These are phyloP conservation scores for Trichoderma gracile DNA, from an alignment of 2,329 filamentous ascomycete species.

Conservation along the genomic window DNA sequence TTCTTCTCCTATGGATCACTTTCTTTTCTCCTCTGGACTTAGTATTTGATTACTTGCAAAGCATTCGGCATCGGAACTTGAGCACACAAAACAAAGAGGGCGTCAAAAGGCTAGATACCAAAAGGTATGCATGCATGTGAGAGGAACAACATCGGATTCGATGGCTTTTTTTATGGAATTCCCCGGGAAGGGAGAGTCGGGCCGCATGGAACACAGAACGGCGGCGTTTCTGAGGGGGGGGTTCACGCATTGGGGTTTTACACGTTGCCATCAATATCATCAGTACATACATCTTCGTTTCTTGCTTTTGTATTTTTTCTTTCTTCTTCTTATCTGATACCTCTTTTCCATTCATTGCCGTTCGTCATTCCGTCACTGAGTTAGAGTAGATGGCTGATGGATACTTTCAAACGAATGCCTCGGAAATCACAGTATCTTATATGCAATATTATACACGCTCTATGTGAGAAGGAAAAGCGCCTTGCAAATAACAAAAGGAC, in stretches of 20 bases:
- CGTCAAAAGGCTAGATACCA: conserved; percentile 6
- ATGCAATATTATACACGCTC: background rate
- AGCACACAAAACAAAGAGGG: background rate
- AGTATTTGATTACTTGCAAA: too few relatives aligned
- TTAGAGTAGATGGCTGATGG: conserved; percentile 1
- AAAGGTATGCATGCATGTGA: background rate
- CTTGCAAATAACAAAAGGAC: background rate
- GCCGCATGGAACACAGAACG: conserved; percentile 19
- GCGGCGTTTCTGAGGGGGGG: background rate
- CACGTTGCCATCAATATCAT: background rate
- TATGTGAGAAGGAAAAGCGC: background rate
- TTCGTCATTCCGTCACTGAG: background rate
- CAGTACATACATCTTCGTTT: conserved; percentile 1
- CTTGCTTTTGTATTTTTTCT: background rate
- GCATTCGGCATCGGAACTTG: background rate
- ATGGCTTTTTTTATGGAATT: background rate
- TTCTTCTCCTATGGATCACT: background rate
- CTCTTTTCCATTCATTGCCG: too few relatives aligned
- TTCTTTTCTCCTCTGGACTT: too few relatives aligned
- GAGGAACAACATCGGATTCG: background rate
- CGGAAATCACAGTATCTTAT: background rate
- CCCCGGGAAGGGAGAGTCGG: background rate
- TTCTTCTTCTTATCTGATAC: background rate
- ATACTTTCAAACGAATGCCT: background rate
- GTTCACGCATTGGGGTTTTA: background rate